Conservation (phyloP, 768 basidiomycete species). For the Amanita subjunquillea region DNA sequence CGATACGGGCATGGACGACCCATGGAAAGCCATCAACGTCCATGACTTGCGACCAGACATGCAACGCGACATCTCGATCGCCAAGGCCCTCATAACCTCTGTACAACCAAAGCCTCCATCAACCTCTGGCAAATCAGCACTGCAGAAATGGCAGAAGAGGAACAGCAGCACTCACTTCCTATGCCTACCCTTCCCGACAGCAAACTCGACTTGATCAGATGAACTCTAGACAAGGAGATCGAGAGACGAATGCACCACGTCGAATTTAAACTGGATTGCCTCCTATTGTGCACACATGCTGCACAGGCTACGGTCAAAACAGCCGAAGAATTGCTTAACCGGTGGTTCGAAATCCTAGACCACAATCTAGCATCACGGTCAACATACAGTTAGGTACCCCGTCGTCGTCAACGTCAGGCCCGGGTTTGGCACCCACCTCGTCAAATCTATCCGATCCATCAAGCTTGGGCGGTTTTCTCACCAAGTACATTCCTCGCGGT, state of each 20-base stretch:
- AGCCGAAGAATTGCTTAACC: conserved; percentile 48
- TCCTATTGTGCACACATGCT: conserved; percentile 42
- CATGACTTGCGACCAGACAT: conserved; percentile 22
- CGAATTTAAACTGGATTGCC: conserved; percentile 48
- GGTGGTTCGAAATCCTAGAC: conserved; percentile 50
- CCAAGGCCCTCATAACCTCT: conserved; percentile 16
- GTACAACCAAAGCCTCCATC: neutral
- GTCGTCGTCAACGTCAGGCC: conserved; percentile 10
- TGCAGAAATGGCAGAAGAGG: neutral
- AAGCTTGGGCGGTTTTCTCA: conserved; percentile 18
- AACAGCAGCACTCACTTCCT: neutral
- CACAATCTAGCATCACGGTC: conserved; percentile 38
- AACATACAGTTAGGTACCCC: conserved; percentile 12
- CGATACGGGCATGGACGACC: conserved; percentile 28
- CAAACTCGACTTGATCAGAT: conserved; percentile 1
- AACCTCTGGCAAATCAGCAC: neutral
- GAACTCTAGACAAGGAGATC: conserved; percentile 18
- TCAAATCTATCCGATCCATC: conserved; percentile 12
- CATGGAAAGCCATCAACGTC: conserved; percentile 30
- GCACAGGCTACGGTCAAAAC: conserved; percentile 41
- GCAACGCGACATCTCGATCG: conserved; percentile 21
- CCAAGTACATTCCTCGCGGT: neutral
- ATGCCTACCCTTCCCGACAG: neutral
- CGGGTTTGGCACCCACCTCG: conserved; percentile 1
- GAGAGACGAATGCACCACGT: conserved; percentile 36